Percentiles rank a stretch among this genome's conserved stretches.
Conservation (phyloP, 2,329 filamentous ascomycete genomes). For the Sporothrix sp. region DNA sequence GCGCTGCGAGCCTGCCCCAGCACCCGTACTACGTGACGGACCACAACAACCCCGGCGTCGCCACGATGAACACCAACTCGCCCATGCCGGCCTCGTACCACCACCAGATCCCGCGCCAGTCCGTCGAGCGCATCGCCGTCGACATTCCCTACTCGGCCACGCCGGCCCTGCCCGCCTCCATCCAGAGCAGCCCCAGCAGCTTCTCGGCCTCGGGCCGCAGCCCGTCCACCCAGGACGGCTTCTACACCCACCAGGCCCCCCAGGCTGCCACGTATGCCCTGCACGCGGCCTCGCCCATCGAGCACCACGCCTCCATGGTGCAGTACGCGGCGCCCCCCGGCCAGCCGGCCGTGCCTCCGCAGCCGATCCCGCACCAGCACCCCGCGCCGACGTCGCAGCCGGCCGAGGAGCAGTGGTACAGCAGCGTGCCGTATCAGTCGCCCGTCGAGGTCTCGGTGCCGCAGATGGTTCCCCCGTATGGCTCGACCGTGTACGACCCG, state of each 20-base stretch:
- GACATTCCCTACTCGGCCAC: constrained; percentile 43
- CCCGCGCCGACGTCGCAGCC: constrained; percentile 30
- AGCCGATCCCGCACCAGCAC: constrained; percentile 29
- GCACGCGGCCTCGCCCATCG: constrained; percentile 38
- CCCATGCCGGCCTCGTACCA: constrained; percentile 29
- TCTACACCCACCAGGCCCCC: constrained; percentile 47
- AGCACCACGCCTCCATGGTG: constrained; percentile 30
- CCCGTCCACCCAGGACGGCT: constrained; percentile 42
- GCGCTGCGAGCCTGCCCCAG: constrained; percentile 37
- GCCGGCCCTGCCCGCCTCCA: constrained; percentile 35
- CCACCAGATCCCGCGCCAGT: constrained; percentile 44
- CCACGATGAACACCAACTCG: constrained; percentile 44
- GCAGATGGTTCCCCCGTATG: constrained; percentile 43
- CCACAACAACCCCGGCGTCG: constrained; percentile 51
- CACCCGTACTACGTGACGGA: constrained; percentile 50
- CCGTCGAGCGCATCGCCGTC: constrained; percentile 35
- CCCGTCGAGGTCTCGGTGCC: constrained; percentile 48
- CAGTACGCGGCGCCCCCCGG: constrained; percentile 32
- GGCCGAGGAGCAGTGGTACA: constrained; percentile 44
- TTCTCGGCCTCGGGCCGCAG: constrained; percentile 46
- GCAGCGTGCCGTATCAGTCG: constrained; percentile 40
- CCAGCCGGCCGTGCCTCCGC: constrained; percentile 26
- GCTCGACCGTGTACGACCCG: constrained; percentile 40
- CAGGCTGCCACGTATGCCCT: constrained; percentile 40
- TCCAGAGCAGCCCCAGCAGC: constrained; percentile 52